A percentile compares a stretch with the other conserved stretches of the same genome.
Evolutionary conservation across 2,329 filamentous ascomycete species (phyloP).

Genomic region (Xylaria sp.): DNA sequence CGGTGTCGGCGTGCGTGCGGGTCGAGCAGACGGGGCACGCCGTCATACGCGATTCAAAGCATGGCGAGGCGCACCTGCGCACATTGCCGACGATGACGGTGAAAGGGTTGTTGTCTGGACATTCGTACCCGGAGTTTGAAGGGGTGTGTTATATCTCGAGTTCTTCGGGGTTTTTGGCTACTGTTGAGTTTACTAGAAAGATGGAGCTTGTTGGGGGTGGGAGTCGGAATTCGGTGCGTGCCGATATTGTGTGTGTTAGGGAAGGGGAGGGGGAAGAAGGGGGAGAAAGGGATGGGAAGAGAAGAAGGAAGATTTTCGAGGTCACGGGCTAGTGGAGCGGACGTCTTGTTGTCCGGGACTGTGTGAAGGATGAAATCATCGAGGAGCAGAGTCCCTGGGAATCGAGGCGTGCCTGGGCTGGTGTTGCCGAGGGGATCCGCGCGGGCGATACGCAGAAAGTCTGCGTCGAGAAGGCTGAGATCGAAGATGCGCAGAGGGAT

Average conservation of each 20-base stretch:
- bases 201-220: slow-evolving; percentile 17
- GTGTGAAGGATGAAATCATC: background rate
- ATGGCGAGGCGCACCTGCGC: slow-evolving; percentile 41
- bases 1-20: slow-evolving; percentile 30
- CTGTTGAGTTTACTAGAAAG: slow-evolving; percentile 33
- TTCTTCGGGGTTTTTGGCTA: slow-evolving; percentile 38
- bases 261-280: background rate
- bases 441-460: slow-evolving; percentile 27
- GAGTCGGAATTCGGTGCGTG: slow-evolving; percentile 34
- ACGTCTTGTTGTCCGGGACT: background rate
- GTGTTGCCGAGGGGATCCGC: slow-evolving; percentile 29
- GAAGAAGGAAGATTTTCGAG: slow-evolving; percentile 36
- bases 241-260: slow-evolving; percentile 28
- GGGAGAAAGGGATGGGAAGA: slow-evolving; percentile 21
- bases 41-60: slow-evolving; percentile 40
- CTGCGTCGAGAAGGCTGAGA: slow-evolving; percentile 26
- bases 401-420: slow-evolving; percentile 33
- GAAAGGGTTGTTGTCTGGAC: slow-evolving; percentile 32
- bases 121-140: slow-evolving; percentile 36
- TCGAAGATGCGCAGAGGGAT: slow-evolving; percentile 36
- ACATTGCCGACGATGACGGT: slow-evolving; percentile 37
- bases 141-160: slow-evolving; percentile 37
- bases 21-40: slow-evolving; percentile 37
- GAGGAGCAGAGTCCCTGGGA: slow-evolving; percentile 36
- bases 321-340: slow-evolving; percentile 33